A percentile compares a stretch with the other conserved stretches of the same genome.
Conservation (phyloP, 768 basidiomycete genomes). For the Boletus sp. region DNA sequence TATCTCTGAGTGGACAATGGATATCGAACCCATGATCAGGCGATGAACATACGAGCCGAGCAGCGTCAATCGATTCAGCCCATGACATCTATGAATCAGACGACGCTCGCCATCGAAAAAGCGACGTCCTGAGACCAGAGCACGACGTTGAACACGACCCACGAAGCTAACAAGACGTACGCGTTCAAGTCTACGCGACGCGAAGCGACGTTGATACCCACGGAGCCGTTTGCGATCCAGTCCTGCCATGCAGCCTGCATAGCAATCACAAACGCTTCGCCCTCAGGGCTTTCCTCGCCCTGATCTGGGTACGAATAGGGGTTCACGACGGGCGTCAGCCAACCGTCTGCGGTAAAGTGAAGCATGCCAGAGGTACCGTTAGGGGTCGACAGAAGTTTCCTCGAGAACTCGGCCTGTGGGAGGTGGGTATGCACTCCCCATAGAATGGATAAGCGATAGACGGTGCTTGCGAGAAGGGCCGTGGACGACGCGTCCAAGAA, state of each 20-base stretch:
- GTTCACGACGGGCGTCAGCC: slow-evolving; percentile 74
- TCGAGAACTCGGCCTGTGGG: slow-evolving; percentile 54
- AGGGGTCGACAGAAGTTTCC: slow-evolving; percentile 37
- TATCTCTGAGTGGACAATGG: background rate
- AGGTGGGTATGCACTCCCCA: slow-evolving; percentile 48
- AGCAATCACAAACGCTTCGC: slow-evolving; percentile 74
- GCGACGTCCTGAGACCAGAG: background rate
- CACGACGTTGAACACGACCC: background rate
- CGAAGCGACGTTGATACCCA: slow-evolving; percentile 43
- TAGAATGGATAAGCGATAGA: slow-evolving; percentile 69
- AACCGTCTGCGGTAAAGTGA: slow-evolving; percentile 60
- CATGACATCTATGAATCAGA: background rate
- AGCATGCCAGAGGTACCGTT: slow-evolving; percentile 24
- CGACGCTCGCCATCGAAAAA: background rate
- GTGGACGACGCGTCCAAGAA: slow-evolving; percentile 77
- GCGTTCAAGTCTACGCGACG: background rate
- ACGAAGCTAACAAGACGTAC: background rate
- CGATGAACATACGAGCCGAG: too few relatives aligned
- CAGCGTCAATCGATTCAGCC: too few relatives aligned
- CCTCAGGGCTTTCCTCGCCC: slow-evolving; percentile 66
- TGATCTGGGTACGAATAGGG: slow-evolving; percentile 51
- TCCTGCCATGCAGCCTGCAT: slow-evolving; percentile 76
- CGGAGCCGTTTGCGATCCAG: slow-evolving; percentile 59
- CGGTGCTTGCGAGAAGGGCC: slow-evolving; percentile 71
- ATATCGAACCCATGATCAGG: too few relatives aligned